phyloP scores from a whole-genome alignment of 345 rosid species.

The Aquilaria sinensis region DNA sequence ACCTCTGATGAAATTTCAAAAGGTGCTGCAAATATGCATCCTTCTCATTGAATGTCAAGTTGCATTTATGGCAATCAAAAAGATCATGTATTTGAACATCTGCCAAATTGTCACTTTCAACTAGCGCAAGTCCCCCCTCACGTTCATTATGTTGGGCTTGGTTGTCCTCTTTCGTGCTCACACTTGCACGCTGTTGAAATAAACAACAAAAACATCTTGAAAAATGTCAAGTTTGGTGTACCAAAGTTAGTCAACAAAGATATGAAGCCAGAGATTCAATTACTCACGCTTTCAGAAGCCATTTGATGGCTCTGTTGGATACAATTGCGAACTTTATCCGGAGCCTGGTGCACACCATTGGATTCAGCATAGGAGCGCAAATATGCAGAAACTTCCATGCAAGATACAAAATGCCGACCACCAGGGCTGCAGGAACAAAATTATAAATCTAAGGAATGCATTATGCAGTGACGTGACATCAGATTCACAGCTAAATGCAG shows the following conservation, averaged over 20 bases:
- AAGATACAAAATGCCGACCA: constrained; percentile 64
- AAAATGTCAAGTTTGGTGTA: constrained; percentile 5
- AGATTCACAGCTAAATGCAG: not conserved
- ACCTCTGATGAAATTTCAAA: constrained; percentile 58
- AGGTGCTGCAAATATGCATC: constrained; percentile 66
- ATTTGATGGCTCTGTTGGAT: constrained; percentile 19
- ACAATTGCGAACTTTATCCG: constrained; percentile 16
- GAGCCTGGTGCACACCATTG: constrained; percentile 16
- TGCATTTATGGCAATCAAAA: constrained; percentile 71
- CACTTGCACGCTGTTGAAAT: constrained; percentile 26
- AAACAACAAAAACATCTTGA: constrained; percentile 8
- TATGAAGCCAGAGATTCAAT: constrained; percentile 1
- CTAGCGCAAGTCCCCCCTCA: constrained; percentile 25
- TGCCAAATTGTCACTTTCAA: constrained; percentile 44
- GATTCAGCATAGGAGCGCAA: constrained; percentile 39
- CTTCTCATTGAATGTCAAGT: constrained; percentile 52
- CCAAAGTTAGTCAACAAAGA: constrained; percentile 1
- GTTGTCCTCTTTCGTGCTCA: constrained; percentile 23
- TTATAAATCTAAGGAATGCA: not conserved
- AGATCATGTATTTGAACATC: constrained; percentile 52
- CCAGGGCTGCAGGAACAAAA: constrained; percentile 39
- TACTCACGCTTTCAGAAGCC: constrained; percentile 34
- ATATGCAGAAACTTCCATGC: constrained; percentile 61
- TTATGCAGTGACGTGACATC: not conserved
- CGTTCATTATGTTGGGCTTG: constrained; percentile 21